Base-by-base conservation (phyloP, 352 stramenopile species). In the Pythium aphanidermatum region DNA sequence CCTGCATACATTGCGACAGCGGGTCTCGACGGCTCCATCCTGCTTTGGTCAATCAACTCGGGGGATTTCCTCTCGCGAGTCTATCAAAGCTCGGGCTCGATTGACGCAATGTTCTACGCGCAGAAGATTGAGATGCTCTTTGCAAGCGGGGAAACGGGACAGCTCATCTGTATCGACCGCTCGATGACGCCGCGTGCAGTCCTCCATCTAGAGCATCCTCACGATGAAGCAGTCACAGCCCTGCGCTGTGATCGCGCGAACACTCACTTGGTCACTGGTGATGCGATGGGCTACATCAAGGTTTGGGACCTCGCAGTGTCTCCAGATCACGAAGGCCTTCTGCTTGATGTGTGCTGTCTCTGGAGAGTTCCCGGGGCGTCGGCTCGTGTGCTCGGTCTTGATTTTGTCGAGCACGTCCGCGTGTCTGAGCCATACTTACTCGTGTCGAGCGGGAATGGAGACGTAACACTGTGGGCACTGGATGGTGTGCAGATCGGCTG, bases 21-120 rank as follows among this genome's bases (percentile, higher is more conserved):
- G 0, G 78, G 78, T 0, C 53, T 87, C 11, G 78, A 90, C 44
- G 78, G 78, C n/a, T 47, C 80, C 23, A 82, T 90, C 25, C 24
- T 90, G 46, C 46, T 90, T 11, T 90, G 78, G 78, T 86, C 75
- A 21, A 63, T 90, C 48, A 90, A 90, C 49, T 87, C 78, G 6
- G 73, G 78, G 16, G 75, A 90, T 27, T 62, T 82, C 21, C 64
- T 90, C 5, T 59, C 70, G 3, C 68, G 75, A 14, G 52, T 85
- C 6, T 70, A 87, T 46, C 72, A 87, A 35, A 82, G 69, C 34
- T 27, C 50, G 1, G 74, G 74, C 0, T 72, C 74, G 0, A 90
- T 90, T 39, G 77, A 90, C 25, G 46, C 70, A 1, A 79, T 90
- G 55, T 70, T 55, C 30, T 90, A 87, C 45, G 75, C 72, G 0